Evolutionary conservation across 331 rosid genomes (phyloP), one percentile per base, ranked within the genome.

Genomic region (Telfairia occidentalis): DNA sequence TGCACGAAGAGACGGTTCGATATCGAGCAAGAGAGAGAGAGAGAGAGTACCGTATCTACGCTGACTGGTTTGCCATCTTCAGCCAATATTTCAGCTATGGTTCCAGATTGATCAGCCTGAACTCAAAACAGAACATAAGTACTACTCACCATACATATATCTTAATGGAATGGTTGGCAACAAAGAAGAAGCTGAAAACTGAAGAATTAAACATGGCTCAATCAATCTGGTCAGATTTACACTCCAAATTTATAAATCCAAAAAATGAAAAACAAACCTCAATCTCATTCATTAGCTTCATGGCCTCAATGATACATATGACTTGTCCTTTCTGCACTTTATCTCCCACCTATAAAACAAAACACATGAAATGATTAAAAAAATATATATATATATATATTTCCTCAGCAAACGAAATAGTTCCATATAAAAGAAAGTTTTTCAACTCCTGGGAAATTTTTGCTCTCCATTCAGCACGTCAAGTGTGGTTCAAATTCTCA

Each of bases 261-360:
- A 37, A 37, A 49, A 50, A 50, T 8, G 66, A 29, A 30, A 29
- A 12, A 32, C 70, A 32, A 81, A 92, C 98, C 85, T 92, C 98
- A 67, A 92, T 89, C 76, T 92, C 98, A 77, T 92, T 92, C 98
- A 92, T 89, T 82, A 92, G 82, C 81, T 92, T 92, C 98, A 92
- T 92, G 76, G 97, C 98, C 82, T 92, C 98, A 74, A 92, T 82
- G 72, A 92, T 92, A 84, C 98, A 92, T 37, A 92, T 0, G 21
- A 85, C 86, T 81, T 92, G 97, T 37, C 98, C 98, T 82, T 92
- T 90, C 86, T 89, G 88, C 71, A 92, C 98, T 76, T 87, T 85
- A 74, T 92, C 98, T 73, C 98, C 98, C 21, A 92, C 96, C 98
- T 92, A 90, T 64, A 82, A 16, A 67, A 23, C 35, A 35, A 3